phyloP scores from a whole-genome alignment of 225 moss, liverwort and hornwort genomes.

The Polytrichum commune region DNA sequence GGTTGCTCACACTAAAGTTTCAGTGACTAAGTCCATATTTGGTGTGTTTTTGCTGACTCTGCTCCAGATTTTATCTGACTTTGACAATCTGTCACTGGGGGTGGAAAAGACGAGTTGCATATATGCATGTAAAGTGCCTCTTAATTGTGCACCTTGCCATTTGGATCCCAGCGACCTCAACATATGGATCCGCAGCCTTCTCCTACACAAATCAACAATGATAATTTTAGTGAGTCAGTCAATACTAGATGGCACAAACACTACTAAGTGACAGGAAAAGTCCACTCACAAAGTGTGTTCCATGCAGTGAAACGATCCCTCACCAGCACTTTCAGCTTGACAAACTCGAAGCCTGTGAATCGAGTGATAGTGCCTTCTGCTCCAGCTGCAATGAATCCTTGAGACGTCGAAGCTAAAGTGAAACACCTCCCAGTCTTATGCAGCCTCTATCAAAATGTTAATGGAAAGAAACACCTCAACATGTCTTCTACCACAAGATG shows the following conservation, averaged over 20 bases:
- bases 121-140: too few relatives aligned
- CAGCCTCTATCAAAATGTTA: constrained; percentile 33
- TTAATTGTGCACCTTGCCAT: constrained; percentile 16
- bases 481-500: not conserved
- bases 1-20: too few relatives aligned
- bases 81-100: too few relatives aligned
- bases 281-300: too few relatives aligned
- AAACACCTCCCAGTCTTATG: constrained; percentile 40
- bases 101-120: too few relatives aligned
- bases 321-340: constrained; percentile 53
- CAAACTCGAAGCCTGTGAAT: constrained; percentile 63
- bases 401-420: constrained; percentile 37
- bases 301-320: not conserved
- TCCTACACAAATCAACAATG: constrained; percentile 8
- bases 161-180: constrained; percentile 13
- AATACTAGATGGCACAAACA: not conserved
- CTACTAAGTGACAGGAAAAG: not conserved
- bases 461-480: not conserved
- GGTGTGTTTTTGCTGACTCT: too few relatives aligned
- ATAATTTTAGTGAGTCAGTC: not conserved
- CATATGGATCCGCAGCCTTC: constrained; percentile 13
- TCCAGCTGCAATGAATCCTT: constrained; percentile 53
- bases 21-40: too few relatives aligned
- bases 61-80: too few relatives aligned
- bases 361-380: constrained; percentile 44